These are phyloP conservation scores for Cyclostephanos invisitatus DNA, from an alignment of 108 stramenopile species.

Conservation along the genomic window DNA sequence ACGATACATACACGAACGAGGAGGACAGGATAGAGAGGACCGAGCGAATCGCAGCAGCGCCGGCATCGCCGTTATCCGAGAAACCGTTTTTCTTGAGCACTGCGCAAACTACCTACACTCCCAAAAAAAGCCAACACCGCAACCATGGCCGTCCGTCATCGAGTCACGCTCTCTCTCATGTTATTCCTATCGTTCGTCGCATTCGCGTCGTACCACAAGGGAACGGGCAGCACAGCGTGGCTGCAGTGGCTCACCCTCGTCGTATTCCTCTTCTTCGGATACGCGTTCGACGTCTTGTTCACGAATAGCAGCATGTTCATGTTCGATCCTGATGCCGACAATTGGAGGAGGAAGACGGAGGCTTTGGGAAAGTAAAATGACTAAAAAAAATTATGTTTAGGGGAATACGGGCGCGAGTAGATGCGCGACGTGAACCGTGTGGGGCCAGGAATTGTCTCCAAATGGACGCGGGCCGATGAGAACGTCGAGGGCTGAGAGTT, in stretches of 20 bases:
- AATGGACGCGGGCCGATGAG: not conserved
- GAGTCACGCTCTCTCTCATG: conserved; percentile 54
- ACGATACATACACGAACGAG: too few relatives aligned
- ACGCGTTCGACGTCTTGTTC: conserved; percentile 79
- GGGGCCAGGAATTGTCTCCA: not conserved
- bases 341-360: conserved; percentile 90
- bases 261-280: conserved; percentile 60
- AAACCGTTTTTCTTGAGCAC: not conserved
- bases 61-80: conserved; percentile 3
- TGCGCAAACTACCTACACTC: not conserved
- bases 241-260: conserved; percentile 75
- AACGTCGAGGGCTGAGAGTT: not conserved
- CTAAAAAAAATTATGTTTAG: too few relatives aligned
- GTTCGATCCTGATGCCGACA: conserved; percentile 93
- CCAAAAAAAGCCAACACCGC: conserved; percentile 3
- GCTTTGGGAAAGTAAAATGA: conserved; percentile 32
- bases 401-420: not conserved
- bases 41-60: not conserved
- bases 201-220: conserved; percentile 82
- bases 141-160: conserved; percentile 52
- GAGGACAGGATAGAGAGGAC: too few relatives aligned
- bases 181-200: conserved; percentile 71
- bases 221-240: conserved; percentile 79
- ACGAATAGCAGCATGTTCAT: conserved; percentile 76
- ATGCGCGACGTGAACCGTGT: not conserved